Base-by-base conservation (phyloP, 2,329 filamentous ascomycete genomes). In the Cladosporium colombiae region DNA sequence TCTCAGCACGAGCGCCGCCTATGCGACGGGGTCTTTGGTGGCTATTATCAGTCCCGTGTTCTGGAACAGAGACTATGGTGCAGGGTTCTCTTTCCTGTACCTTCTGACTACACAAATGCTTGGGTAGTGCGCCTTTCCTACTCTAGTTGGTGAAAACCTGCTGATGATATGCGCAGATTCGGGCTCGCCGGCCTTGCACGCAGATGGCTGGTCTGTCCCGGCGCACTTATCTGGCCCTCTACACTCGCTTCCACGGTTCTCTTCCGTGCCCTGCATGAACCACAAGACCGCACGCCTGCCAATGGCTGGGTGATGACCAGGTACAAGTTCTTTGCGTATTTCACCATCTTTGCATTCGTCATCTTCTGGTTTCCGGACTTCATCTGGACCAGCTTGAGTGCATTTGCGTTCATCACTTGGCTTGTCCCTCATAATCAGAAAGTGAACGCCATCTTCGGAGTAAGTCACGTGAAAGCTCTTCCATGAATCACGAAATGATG, bases 271-370 rank as follows among this genome's bases (percentile, higher is more conserved):
- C 83, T 96, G 58, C 92, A 96, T 37, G 71, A 71, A 72, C 55
- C 60, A 2, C 66, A 50, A 21, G 68, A 68, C n/a, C 68, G 87
- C 31, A 90, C 91, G 2, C 46, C 66, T 25, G 70, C 69, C 27
- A 88, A 91, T 76, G 91, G 92, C 37, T 96, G 92, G 92, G 88
- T 79, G 52, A 89, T 96, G 59, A 91, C 90, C 69, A 84, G 92
- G 56, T 94, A 91, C 85, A 89, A 88, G 69, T 96, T 95, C 79
- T 96, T 96, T 79, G 87, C 91, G 71, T 81, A 87, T 52, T 85
- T 93, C 53, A 93, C 90, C 83, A 75, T 84, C 2, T 85, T 83
- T 10, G 40, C 10, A 0, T 44, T 44, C 10, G 40, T 44, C 40
- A 44, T 44, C 18, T 44, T 44, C 40, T 44, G 40, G 40, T 44